Percentiles rank a stretch among this genome's conserved stretches.
Conservation (phyloP, 345 rosid species). For the Brassica carinata region DNA sequence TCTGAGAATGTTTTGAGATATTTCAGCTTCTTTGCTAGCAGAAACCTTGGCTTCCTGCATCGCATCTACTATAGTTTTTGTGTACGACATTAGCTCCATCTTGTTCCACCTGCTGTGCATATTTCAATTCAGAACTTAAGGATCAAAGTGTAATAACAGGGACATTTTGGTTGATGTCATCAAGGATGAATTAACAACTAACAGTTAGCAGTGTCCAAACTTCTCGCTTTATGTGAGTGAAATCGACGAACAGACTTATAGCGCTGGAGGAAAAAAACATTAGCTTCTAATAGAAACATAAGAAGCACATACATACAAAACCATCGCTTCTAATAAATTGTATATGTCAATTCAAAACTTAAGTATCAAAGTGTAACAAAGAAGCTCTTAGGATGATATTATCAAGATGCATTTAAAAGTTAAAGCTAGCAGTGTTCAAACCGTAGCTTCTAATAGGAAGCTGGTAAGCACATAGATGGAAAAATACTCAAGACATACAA, state of each 20-base stretch:
- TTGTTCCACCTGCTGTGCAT: constrained; percentile 56
- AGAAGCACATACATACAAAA: not conserved
- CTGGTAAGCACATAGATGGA: no score
- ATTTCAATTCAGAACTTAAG: not conserved
- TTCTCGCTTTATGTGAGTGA: no score
- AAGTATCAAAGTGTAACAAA: no score
- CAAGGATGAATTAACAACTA: not conserved
- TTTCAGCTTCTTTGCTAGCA: constrained; percentile 40
- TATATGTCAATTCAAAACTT: not conserved
- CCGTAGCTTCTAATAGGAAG: not conserved
- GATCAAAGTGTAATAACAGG: not conserved
- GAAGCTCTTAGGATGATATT: constrained; percentile 31
- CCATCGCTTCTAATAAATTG: not conserved
- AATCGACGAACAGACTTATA: no score
- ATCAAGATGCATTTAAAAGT: constrained; percentile 20
- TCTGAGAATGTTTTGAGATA: constrained; percentile 40
- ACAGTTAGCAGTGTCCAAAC: no score
- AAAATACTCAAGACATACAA: no score
- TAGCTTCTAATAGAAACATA: not conserved
- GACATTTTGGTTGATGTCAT: not conserved
- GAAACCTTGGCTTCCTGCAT: constrained; percentile 50
- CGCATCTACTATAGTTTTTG: constrained; percentile 54
- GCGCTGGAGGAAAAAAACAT: no score
- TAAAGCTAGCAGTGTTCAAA: no score
- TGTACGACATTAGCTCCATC: constrained; percentile 65